Base-by-base conservation (phyloP, 2,329 filamentous ascomycete genomes). In the Monosporascus ibericus region DNA sequence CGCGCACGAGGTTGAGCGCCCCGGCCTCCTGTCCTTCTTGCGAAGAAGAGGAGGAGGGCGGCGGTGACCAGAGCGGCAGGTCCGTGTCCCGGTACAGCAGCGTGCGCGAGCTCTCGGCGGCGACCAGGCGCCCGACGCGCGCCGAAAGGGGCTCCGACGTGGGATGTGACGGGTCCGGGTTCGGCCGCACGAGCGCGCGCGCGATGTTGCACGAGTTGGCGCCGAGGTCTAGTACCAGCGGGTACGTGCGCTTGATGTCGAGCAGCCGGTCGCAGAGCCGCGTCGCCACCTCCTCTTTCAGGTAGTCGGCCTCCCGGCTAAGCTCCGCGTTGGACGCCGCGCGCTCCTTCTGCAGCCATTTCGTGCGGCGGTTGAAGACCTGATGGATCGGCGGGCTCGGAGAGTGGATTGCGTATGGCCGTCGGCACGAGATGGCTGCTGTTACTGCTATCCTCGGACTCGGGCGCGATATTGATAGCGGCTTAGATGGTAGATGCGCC, bases 141-240 rank as follows among this genome's bases (percentile, higher is more conserved):
- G 77, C 79, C 1, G 86, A 78, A 42, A 96, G 78, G 3, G 91
- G 86, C 24, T 82, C 79, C 24, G 80, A 78, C n/a, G 65, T 71
- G 40, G 84, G 80, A 48, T 72, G 75, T n/a, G 70, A 64, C 6
- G 78, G 74, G 60, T 80, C 77, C 1, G 84, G 82, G 65, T 90
- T 84, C 52, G 84, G 78, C 57, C 84, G 76, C 61, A 86, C 87
- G 46, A 97, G 80, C 52, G 89, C 88, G 57, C 87, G 85, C 20
- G 92, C 92, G 55, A 99, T 85, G 70, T 96, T 95, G 79, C 92
- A 96, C 56, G 92, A 90, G 69, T 97, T 96, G 56, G 94, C 92
- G 56, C 94, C 94, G 34, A 96, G 84, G 70, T 99, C 94, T 55
- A 99, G 87, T 24, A 91, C 90, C 59, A 83, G 80, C 44, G 87